These are phyloP conservation scores for Cyberlindnera petersonii DNA, from an alignment of 805 yeast genomes.

Conservation along the genomic window DNA sequence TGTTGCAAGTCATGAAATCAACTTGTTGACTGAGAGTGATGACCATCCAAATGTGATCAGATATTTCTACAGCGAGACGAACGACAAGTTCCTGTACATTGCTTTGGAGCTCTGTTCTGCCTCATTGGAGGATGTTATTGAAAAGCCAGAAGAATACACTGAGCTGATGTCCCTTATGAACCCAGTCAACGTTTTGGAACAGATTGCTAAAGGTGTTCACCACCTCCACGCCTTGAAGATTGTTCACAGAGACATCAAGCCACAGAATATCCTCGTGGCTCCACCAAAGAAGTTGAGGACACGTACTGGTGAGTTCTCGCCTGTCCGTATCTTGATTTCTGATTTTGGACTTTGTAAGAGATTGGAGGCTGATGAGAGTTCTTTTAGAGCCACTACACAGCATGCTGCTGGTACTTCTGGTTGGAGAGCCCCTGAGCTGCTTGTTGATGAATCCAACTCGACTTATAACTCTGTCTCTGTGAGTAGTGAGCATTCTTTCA, in stretches of 20 bases:
- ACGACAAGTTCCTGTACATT: constrained; percentile 83
- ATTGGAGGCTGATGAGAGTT: constrained; percentile 86
- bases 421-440: constrained; percentile 95
- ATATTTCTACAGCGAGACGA: constrained; percentile 89
- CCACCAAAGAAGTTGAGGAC: constrained; percentile 47
- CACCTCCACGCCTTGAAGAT: constrained; percentile 87
- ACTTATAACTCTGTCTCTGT: constrained; percentile 12
- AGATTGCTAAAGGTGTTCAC: constrained; percentile 78
- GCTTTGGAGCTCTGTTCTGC: constrained; percentile 91
- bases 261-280: constrained; percentile 87
- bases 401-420: constrained; percentile 97
- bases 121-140: constrained; percentile 81
- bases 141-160: constrained; percentile 38
- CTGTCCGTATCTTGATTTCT: constrained; percentile 74
- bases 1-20: constrained; percentile 88
- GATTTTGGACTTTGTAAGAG: constrained; percentile 96
- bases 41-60: constrained; percentile 94
- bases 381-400: constrained; percentile 87
- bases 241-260: constrained; percentile 92
- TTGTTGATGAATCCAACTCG: constrained; percentile 37
- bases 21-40: constrained; percentile 85
- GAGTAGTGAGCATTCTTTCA: constrained; percentile 25
- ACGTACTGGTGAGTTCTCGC: constrained; percentile 31
- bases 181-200: constrained; percentile 56
- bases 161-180: constrained; percentile 41